These are phyloP conservation scores for Marsdenia floribunda DNA, from an alignment of 257 asterid species.

Conservation along the genomic window DNA sequence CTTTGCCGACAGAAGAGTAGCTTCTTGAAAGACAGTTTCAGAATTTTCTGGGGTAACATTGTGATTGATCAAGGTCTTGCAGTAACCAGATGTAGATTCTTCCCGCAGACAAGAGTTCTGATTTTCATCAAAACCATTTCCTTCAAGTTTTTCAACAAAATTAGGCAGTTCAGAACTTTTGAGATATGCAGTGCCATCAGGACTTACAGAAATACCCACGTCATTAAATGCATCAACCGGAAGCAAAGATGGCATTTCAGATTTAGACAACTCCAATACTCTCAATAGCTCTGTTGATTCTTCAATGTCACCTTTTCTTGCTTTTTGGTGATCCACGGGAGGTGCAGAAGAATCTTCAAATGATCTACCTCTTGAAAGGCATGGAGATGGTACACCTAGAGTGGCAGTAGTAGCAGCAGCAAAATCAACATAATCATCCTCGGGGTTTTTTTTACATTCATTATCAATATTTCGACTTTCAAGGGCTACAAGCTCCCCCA, in stretches of 20 bases:
- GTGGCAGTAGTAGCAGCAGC: constrained; percentile 96
- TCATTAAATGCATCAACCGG: constrained; percentile 27
- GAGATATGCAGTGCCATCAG: constrained; percentile 25
- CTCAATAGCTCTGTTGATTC: constrained; percentile 70
- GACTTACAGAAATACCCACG: constrained; percentile 19
- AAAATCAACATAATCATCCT: constrained; percentile 81
- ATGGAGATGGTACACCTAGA: constrained; percentile 93
- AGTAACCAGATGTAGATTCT: constrained; percentile 22
- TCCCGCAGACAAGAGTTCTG: constrained; percentile 20
- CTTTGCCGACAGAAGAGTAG: constrained; percentile 27
- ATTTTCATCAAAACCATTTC: constrained; percentile 20
- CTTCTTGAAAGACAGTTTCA: constrained; percentile 35
- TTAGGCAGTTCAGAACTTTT: constrained; percentile 29
- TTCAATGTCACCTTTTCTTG: constrained; percentile 75
- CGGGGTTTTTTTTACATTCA: constrained; percentile 35
- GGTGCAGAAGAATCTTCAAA: constrained; percentile 58
- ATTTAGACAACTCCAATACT: constrained; percentile 58
- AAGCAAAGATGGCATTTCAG: constrained; percentile 27
- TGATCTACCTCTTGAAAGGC: constrained; percentile 76
- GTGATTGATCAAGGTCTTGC: constrained; percentile 19
- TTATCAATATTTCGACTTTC: constrained; percentile 50
- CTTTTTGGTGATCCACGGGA: constrained; percentile 15
- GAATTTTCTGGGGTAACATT: constrained; percentile 21
- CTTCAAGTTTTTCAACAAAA: constrained; percentile 27
- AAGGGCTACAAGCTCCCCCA: constrained; percentile 87